phyloP scores from a whole-genome alignment of 148 eudicot species.

The Linanthus parryae region DNA sequence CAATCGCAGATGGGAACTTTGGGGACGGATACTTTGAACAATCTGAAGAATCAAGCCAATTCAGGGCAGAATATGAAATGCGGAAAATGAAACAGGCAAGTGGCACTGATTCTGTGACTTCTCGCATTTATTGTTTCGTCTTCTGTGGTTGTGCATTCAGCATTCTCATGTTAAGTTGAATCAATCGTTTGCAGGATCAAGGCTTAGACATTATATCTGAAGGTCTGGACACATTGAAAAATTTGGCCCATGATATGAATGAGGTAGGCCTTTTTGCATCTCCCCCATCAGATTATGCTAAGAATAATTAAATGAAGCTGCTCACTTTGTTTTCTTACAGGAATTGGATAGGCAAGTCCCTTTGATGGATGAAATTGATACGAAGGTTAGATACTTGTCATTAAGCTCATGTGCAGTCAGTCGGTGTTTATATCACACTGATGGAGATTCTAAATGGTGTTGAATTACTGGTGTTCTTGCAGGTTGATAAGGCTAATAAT shows the following conservation, averaged over 20 bases:
- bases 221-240: slow-evolving; percentile 84
- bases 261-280: slow-evolving; percentile 46
- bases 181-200: slow-evolving; percentile 58
- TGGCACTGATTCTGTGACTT: neutral
- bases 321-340: slow-evolving; percentile 25
- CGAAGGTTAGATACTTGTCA: slow-evolving; percentile 46
- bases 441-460: neutral
- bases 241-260: slow-evolving; percentile 93
- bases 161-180: neutral
- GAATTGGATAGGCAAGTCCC: slow-evolving; percentile 99
- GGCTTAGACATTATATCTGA: slow-evolving; percentile 87
- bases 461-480: neutral
- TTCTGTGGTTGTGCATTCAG: neutral
- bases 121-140: neutral
- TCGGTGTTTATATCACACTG: neutral
- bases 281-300: neutral
- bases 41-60: slow-evolving; percentile 75
- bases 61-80: slow-evolving; percentile 87
- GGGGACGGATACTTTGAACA: slow-evolving; percentile 71
- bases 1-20: slow-evolving; percentile 57
- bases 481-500: slow-evolving; percentile 1
- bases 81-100: slow-evolving; percentile 82
- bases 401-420: slow-evolving; percentile 4
- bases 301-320: neutral
- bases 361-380: slow-evolving; percentile 90